These are phyloP conservation scores for Pyrus bretschneideri DNA, from an alignment of 306 rosid genomes.

Conservation along the genomic window DNA sequence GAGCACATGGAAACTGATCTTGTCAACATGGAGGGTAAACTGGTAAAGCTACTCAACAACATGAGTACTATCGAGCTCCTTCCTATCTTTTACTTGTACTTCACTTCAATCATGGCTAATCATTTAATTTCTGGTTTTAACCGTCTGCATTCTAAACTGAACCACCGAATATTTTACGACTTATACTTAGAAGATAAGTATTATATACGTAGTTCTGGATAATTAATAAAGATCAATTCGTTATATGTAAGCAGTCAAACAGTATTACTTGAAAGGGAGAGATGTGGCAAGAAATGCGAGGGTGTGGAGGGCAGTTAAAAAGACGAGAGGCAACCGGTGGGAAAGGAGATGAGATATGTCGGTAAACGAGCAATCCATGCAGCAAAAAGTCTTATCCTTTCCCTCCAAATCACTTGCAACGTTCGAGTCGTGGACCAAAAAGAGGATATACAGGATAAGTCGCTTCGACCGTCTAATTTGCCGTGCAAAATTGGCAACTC, in stretches of 20 bases:
- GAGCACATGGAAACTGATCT: constrained; percentile 64
- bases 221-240: too few species aligned
- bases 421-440: not conserved
- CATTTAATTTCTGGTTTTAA: too few species aligned
- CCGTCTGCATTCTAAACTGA: not conserved
- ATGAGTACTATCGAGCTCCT: not conserved
- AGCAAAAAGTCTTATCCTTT: not conserved
- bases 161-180: too few species aligned
- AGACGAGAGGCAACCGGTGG: not conserved
- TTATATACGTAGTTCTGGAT: too few species aligned
- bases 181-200: accelerated
- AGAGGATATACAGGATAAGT: not conserved
- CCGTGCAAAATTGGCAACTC: not conserved
- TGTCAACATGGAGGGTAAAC: constrained; percentile 40
- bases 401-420: not conserved
- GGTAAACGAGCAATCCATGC: not conserved
- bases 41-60: not conserved
- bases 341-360: not conserved
- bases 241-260: not conserved
- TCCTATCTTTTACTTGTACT: not conserved
- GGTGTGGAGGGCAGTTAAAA: not conserved
- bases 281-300: not conserved
- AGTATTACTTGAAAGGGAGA: not conserved
- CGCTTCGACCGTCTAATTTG: not conserved
- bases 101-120: not conserved